Conservation (phyloP, 1,139 yeast genomes). For the Sugiyamaella pinicola region DNA sequence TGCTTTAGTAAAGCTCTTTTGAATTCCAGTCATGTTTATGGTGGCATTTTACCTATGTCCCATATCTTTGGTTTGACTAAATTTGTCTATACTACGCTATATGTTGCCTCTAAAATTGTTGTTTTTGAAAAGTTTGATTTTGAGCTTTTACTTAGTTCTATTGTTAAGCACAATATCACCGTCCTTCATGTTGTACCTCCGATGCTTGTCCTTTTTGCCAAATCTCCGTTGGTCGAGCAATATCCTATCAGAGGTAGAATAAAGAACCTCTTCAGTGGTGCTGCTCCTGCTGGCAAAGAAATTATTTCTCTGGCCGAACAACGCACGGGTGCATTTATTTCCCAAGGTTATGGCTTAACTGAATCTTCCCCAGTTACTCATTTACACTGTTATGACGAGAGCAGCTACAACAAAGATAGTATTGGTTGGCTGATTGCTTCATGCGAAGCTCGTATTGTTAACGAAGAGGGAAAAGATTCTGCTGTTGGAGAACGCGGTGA, state of each 20-base stretch:
- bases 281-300: slow-evolving; percentile 44
- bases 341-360: slow-evolving; percentile 81
- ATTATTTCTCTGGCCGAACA: slow-evolving; percentile 35
- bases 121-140: slow-evolving; percentile 42
- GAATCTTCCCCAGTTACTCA: slow-evolving; percentile 45
- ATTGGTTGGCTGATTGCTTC: slow-evolving; percentile 53
- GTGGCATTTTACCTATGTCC: slow-evolving; percentile 43
- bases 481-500: slow-evolving; percentile 55
- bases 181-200: slow-evolving; percentile 44
- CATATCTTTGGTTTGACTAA: slow-evolving; percentile 44
- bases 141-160: slow-evolving; percentile 36
- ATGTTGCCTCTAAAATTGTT: slow-evolving; percentile 34
- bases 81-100: slow-evolving; percentile 34
- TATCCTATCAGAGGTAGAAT: slow-evolving; percentile 35
- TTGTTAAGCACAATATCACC: slow-evolving; percentile 37
- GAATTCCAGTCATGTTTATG: slow-evolving; percentile 24
- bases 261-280: slow-evolving; percentile 40
- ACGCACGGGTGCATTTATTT: slow-evolving; percentile 31
- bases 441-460: slow-evolving; percentile 51
- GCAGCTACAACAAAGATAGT: slow-evolving; percentile 37
- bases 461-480: slow-evolving; percentile 50
- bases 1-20: slow-evolving; percentile 20
- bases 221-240: slow-evolving; percentile 42
- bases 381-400: slow-evolving; percentile 25
- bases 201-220: slow-evolving; percentile 44